Conservation (phyloP, 495 filamentous ascomycete genomes). For the Xylaria bambusicola region DNA sequence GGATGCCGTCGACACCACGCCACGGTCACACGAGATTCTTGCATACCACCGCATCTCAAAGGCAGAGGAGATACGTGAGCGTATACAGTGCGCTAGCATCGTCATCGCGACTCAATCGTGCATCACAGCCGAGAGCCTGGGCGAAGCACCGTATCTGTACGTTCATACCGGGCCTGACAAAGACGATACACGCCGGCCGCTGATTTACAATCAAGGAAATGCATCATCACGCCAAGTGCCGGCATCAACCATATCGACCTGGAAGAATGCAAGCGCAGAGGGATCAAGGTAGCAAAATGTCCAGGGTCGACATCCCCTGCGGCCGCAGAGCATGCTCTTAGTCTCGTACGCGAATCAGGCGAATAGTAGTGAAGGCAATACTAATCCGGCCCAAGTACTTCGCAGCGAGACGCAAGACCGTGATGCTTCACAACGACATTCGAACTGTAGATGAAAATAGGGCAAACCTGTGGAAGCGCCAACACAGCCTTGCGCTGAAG, state of each 20-base stretch:
- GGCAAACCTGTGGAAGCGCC: slow-evolving; percentile 30
- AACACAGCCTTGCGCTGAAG: slow-evolving; percentile 16
- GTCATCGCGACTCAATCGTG: slow-evolving; percentile 40
- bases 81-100: slow-evolving; percentile 50
- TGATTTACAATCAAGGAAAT: slow-evolving; percentile 20
- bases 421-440: slow-evolving; percentile 38
- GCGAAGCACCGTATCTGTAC: slow-evolving; percentile 32
- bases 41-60: slow-evolving; percentile 21
- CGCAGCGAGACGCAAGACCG: slow-evolving; percentile 47
- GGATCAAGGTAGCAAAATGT: slow-evolving; percentile 46
- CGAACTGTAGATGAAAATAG: slow-evolving; percentile 34
- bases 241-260: slow-evolving; percentile 52
- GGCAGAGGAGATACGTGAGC: slow-evolving; percentile 32
- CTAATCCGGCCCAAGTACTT: slow-evolving; percentile 41
- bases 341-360: slow-evolving; percentile 26
- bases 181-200: background rate
- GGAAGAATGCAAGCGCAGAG: slow-evolving; percentile 40
- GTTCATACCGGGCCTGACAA: background rate
- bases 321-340: slow-evolving; percentile 56
- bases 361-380: background rate
- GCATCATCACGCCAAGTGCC: slow-evolving; percentile 34
- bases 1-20: slow-evolving; percentile 13
- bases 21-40: slow-evolving; percentile 19
- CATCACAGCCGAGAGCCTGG: slow-evolving; percentile 36
- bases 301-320: slow-evolving; percentile 48